Conservation (phyloP, 2,329 filamentous ascomycete genomes). For the Phyllosticta ampelicida region DNA sequence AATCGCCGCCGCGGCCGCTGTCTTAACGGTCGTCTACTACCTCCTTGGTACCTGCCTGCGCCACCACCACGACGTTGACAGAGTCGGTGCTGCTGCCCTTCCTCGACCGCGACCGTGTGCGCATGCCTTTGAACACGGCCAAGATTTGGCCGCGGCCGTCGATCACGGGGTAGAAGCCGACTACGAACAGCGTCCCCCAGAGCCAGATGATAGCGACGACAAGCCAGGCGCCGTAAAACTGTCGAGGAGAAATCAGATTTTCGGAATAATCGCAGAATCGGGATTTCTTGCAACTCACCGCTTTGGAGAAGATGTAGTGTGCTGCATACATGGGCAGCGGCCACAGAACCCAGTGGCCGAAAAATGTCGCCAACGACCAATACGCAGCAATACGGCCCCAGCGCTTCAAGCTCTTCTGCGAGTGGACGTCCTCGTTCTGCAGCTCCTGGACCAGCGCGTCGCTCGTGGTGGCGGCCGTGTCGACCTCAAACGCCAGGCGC, state of each 20-base stretch:
- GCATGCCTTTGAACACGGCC: conserved; percentile 13
- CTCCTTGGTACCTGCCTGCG: background rate
- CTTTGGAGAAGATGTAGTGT: conserved; percentile 38
- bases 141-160: conserved; percentile 33
- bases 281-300: no score
- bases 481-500: conserved; percentile 24
- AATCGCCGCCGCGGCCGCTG: no score
- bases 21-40: background rate
- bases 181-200: conserved; percentile 41
- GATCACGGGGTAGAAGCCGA: conserved; percentile 40
- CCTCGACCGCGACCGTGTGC: background rate
- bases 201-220: conserved; percentile 43
- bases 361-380: conserved; percentile 40
- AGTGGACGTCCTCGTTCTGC: conserved; percentile 17
- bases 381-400: conserved; percentile 38
- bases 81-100: background rate
- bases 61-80: background rate
- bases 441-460: conserved; percentile 15
- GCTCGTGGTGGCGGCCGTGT: conserved; percentile 1
- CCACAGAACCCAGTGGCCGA: conserved; percentile 46
- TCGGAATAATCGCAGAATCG: no score
- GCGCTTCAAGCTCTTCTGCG: conserved; percentile 29
- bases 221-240: conserved; percentile 43
- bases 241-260: background rate
- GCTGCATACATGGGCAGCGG: conserved; percentile 46